Evolutionary conservation across 2,329 filamentous ascomycete genomes (phyloP), one percentile per base, ranked within the genome.

Genomic region (Fusarium tuaranense): DNA sequence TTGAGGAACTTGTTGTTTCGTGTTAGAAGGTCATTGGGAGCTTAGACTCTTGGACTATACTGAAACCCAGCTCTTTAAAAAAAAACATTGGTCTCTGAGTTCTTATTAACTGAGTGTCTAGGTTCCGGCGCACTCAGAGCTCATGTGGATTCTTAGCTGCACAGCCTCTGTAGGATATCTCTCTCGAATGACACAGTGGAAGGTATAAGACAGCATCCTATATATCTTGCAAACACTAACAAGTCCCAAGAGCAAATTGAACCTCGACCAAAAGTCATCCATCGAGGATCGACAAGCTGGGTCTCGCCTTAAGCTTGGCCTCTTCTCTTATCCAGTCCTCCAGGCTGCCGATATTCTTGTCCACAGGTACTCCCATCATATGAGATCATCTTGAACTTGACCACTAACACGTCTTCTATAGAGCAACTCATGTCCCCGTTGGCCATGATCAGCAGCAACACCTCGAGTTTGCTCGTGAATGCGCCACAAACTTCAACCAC

Each of bases 121-220:
- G 91, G 92, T 95, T 3, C 87, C 91, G 20, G 92, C 92, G 57
- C 97, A 98, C 84, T 86, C 93, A 5, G 95, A 98, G 83, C 88
- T 99, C 73, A 97, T 98, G 94, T 99, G 97, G 97, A 95, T 98
- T 80, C 85, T 99, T 71, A 96, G 94, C 80, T 98, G 95, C 76
- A 93, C 94, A 63, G 94, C 97, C 27, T 96, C 94, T 7, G 95
- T 97, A 83, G 97, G 97, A 44, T 97, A 98, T 83, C 86, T 99
- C n/a, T 93, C 93, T 12, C 89, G 97, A n/a, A 99, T 99, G 97
- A 98, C 97, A 32, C 97, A 98, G 83, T 99, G 97, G 95, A 99
- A 99, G 91, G 95, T 94, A 68, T 60, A 22, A 53, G 5, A 22
- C 36, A 38, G 13, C 9, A 27, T 9, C 12, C 4, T 9, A 32